Evolutionary conservation across 176 grass and related monocot species (phyloP).

Genomic region (Themeda triandra): DNA sequence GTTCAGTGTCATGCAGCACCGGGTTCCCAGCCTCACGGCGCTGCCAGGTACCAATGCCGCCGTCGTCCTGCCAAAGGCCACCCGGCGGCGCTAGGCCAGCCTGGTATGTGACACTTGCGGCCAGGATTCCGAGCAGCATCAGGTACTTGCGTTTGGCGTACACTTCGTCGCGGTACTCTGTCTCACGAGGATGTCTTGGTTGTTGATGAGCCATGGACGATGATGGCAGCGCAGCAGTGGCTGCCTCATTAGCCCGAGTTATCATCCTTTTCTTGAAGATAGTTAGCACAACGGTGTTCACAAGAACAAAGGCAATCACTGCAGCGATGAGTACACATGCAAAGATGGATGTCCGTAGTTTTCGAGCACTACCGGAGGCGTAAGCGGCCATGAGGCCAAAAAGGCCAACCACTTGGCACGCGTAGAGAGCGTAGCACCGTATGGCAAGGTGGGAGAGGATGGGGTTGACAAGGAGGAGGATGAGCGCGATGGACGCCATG

Average conservation of each 20-base stretch:
- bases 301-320: background rate
- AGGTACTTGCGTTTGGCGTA: background rate
- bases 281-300: too few relatives aligned
- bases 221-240: too few relatives aligned
- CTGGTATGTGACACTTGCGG: background rate
- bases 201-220: too few relatives aligned
- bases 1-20: background rate
- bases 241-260: too few relatives aligned
- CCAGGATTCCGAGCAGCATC: background rate
- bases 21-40: background rate
- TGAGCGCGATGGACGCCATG: constrained; percentile 20
- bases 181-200: background rate
- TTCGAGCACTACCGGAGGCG: background rate
- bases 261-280: too few relatives aligned
- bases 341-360: background rate
- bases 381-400: background rate
- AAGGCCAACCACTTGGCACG: background rate
- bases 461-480: constrained; percentile 7
- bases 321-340: background rate
- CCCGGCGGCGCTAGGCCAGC: background rate
- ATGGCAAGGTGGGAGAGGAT: background rate
- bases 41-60: background rate
- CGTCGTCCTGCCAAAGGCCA: background rate
- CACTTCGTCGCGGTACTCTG: background rate
- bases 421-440: background rate